Conservation (phyloP, 306 rosid species). For the Cyamopsis tetragonoloba region DNA sequence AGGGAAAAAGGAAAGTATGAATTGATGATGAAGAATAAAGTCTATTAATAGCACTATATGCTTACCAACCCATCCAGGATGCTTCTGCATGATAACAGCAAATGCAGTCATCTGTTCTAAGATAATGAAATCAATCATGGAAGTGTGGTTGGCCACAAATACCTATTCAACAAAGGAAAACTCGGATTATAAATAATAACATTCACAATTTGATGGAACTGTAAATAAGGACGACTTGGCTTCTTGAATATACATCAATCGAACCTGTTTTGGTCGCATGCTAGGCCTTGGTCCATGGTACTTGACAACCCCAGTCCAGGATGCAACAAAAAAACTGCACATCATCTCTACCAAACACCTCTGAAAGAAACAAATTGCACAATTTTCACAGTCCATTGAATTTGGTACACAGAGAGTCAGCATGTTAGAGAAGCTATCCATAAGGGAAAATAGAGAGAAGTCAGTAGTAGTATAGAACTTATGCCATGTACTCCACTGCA, state of each 20-base stretch:
- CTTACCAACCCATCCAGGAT: conserved; percentile 91
- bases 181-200: conserved; percentile 6
- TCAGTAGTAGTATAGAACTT: neutral
- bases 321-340: conserved; percentile 86
- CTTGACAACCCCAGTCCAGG: conserved; percentile 93
- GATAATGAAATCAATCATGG: conserved; percentile 90
- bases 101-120: conserved; percentile 91
- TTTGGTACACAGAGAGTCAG: conserved; percentile 9
- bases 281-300: conserved; percentile 91
- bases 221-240: conserved; percentile 12
- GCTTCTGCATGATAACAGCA: conserved; percentile 93
- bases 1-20: neutral
- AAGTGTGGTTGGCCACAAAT: conserved; percentile 88
- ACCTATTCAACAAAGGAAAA: conserved; percentile 47
- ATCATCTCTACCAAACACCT: conserved; percentile 82
- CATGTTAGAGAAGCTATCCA: neutral
- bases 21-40: neutral
- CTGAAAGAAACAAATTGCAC: conserved; percentile 36
- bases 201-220: neutral
- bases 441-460: neutral
- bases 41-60: neutral
- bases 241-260: neutral
- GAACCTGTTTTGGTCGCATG: conserved; percentile 70
- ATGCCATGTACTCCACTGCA: neutral
- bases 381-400: neutral